phyloP scores from a whole-genome alignment of 2,329 filamentous ascomycete genomes.

The Grosmannia clavigera region DNA sequence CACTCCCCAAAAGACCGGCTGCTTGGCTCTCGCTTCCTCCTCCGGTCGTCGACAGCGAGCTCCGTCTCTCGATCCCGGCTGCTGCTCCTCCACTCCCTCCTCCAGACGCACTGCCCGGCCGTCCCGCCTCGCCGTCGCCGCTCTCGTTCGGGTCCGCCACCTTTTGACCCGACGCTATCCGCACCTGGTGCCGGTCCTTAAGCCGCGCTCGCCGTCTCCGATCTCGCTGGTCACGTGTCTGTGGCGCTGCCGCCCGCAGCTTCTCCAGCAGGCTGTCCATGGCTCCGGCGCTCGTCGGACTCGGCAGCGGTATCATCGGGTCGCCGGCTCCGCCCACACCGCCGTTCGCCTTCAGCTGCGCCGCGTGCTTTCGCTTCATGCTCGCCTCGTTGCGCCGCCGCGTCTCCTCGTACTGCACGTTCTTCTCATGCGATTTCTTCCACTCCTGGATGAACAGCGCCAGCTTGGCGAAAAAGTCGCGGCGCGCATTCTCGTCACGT shows the following conservation, averaged over 20 bases:
- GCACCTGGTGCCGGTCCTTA: constrained; percentile 82
- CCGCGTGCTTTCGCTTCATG: constrained; percentile 77
- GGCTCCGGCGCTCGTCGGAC: constrained; percentile 67
- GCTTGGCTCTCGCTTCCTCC: constrained; percentile 21
- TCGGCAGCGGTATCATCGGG: constrained; percentile 34
- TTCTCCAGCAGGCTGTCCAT: constrained; percentile 97
- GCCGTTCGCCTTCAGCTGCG: constrained; percentile 44
- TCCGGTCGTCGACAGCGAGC: constrained; percentile 28
- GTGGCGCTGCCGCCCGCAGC: constrained; percentile 80
- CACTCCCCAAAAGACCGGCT: no score
- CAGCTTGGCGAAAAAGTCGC: constrained; percentile 92
- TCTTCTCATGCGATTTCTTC: constrained; percentile 95
- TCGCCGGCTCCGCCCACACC: background rate
- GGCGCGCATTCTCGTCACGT: constrained; percentile 77
- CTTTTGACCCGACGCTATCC: constrained; percentile 78
- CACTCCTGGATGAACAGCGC: constrained; percentile 84
- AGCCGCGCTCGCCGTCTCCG: constrained; percentile 74
- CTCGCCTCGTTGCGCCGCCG: constrained; percentile 78
- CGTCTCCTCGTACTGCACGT: constrained; percentile 68
- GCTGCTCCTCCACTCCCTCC: constrained; percentile 23
- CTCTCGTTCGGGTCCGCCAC: constrained; percentile 63
- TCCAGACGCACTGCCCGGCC: constrained; percentile 11
- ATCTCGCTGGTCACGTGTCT: constrained; percentile 80
- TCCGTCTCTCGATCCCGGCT: constrained; percentile 42
- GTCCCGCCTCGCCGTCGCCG: constrained; percentile 37